phyloP scores from a whole-genome alignment of 768 basidiomycete genomes.

The Serendipita sp. region DNA sequence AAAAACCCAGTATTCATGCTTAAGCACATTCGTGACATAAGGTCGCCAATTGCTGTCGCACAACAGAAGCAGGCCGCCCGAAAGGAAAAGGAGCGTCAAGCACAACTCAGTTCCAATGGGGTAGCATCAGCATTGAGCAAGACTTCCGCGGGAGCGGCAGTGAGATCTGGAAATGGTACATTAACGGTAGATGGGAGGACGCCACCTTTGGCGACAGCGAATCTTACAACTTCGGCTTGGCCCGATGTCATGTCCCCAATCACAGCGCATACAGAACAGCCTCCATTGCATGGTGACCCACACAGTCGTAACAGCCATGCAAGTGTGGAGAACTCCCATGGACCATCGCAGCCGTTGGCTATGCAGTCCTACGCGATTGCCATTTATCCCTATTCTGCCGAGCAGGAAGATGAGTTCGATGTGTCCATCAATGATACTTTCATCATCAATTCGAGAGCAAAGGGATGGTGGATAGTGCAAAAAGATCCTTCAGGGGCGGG shows the following conservation, averaged over 20 bases:
- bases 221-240: conserved; percentile 54
- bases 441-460: conserved; percentile 81
- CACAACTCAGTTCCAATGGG: conserved; percentile 3
- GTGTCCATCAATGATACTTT: conserved; percentile 84
- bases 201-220: conserved; percentile 37
- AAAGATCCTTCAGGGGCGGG: conserved; percentile 79
- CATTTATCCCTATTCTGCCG: conserved; percentile 97
- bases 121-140: conserved; percentile 5
- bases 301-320: conserved; percentile 20
- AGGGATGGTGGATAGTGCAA: conserved; percentile 99
- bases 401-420: conserved; percentile 97
- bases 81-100: conserved; percentile 8
- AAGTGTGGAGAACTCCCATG: background rate
- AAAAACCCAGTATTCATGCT: conserved; percentile 99
- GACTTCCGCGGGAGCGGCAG: conserved; percentile 3
- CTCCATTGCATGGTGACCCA: conserved; percentile 18
- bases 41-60: conserved; percentile 91
- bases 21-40: conserved; percentile 90
- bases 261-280: conserved; percentile 10
- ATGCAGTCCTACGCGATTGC: conserved; percentile 74
- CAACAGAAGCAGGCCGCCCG: conserved; percentile 89
- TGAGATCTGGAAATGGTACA: background rate
- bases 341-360: background rate
- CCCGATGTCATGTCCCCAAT: conserved; percentile 53
- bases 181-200: conserved; percentile 15